Base-by-base conservation (phyloP, 352 stramenopile genomes). In the Peronospora destructor region DNA sequence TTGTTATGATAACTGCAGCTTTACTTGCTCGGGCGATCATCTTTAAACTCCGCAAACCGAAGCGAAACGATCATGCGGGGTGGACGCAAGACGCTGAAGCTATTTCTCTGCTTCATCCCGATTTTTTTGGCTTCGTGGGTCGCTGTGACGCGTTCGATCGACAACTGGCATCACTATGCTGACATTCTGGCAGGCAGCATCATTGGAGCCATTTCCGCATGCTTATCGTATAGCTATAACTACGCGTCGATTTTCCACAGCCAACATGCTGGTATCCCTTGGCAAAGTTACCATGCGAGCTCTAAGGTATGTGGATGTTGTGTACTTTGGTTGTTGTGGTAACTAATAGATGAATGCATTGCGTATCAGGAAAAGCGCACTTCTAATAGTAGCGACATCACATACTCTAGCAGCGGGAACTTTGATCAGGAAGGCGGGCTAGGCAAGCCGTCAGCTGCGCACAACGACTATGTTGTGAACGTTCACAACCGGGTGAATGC, bases 81-180 rank as follows among this genome's bases (percentile, higher is more conserved):
- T 7, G 68, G 68, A 19, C 64, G 68, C 25, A 88, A 86, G 52
- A 81, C 56, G 44, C 37, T 87, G 38, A 87, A 87, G 63, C 61
- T 92, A 13, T 88, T 88, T 43, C 23, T 87, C 26, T 89, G 78
- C 52, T 85, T 92, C 33, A 49, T 72, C 11, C 81, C 81, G 17
- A 77, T 68, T 21, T 68, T 89, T 45, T 21, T 90, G 12, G 81
- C 81, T 2, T 37, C 78, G 8, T 92, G 81, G 81, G 76, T 92
- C 45, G 68, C 64, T 34, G 63, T 92, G 32, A 92, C 81, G 26
- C 76, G 81, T 37, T 83, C 81, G 11, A 72, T 90, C 42, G 81
- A 92, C 66, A 92, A 92, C 54, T 92, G 81, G 81, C 81, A 92
- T 38, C 78, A 92, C 68, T 92, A 90, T 45, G 74, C 58, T 32